Conservation (phyloP, 2,329 filamentous ascomycete genomes). For the Trichophyton schoenleinii region DNA sequence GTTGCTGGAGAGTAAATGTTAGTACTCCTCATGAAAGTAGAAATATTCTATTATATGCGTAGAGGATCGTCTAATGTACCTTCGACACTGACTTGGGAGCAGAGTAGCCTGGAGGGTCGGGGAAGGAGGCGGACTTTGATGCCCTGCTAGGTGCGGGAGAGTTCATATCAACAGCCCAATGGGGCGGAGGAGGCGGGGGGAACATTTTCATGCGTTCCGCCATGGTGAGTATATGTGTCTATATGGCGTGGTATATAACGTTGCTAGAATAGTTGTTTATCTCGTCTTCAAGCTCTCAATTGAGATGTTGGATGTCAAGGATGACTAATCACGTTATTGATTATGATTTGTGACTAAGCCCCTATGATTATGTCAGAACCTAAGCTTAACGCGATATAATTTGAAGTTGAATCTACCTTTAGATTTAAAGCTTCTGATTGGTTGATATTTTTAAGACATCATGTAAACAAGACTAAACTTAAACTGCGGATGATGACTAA, state of each 20-base stretch:
- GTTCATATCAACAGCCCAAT: constrained; percentile 74
- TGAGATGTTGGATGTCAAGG: too few relatives aligned
- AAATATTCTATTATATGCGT: constrained; percentile 8
- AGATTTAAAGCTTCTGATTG: too few relatives aligned
- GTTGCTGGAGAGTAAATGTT: constrained; percentile 14
- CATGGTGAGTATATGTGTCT: not conserved
- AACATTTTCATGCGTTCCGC: not conserved
- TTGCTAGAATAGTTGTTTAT: not conserved
- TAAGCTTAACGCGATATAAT: not conserved
- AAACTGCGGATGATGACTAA: too few relatives aligned
- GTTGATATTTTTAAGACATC: too few relatives aligned
- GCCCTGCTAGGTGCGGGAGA: constrained; percentile 53
- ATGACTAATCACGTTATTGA: too few relatives aligned
- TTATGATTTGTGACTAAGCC: not conserved
- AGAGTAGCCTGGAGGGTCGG: constrained; percentile 79
- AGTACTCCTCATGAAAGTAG: constrained; percentile 14
- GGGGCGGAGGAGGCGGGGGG: constrained; percentile 44
- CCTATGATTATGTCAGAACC: not conserved
- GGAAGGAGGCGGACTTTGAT: constrained; percentile 52
- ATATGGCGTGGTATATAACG: not conserved
- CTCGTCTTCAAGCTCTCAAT: not conserved
- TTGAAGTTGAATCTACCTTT: too few relatives aligned
- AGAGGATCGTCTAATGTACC: constrained; percentile 11
- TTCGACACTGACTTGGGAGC: constrained; percentile 25
- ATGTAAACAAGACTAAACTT: too few relatives aligned